phyloP scores from a whole-genome alignment of 139 green algal species.

The Picochlorum sp. region DNA sequence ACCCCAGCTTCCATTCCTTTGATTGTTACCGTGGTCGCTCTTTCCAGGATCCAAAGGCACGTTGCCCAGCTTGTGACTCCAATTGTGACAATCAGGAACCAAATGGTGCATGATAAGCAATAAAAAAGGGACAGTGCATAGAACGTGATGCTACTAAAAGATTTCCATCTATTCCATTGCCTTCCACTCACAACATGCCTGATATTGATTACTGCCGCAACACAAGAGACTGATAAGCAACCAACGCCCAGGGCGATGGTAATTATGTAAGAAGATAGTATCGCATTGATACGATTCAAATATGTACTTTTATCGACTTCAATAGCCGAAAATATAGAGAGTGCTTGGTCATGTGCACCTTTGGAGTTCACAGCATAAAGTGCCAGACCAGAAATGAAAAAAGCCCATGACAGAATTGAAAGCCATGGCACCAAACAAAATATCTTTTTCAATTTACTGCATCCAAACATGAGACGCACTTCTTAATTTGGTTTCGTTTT shows the following conservation, averaged over 20 bases:
- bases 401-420: conserved; percentile 5
- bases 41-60: not conserved
- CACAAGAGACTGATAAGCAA: not conserved
- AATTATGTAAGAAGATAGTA: not conserved
- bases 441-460: not conserved
- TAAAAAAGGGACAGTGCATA: not conserved
- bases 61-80: not conserved
- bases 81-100: not conserved
- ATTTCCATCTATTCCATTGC: not conserved
- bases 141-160: not conserved
- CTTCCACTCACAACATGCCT: conserved; percentile 5
- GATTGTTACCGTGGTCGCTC: not conserved
- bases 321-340: not conserved
- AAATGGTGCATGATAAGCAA: not conserved
- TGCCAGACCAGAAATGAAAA: conserved; percentile 9
- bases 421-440: conserved; percentile 14
- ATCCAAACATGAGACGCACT: too few relatives aligned
- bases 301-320: not conserved
- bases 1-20: too few relatives aligned
- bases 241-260: conserved; percentile 2
- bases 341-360: not conserved
- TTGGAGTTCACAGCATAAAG: conserved; percentile 5
- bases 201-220: not conserved
- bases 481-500: too few relatives aligned
- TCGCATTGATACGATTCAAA: conserved; percentile 1